A percentile compares a stretch with the other conserved stretches of the same genome.
Conservation (phyloP, 1,284 basidiomycete species). For the Irpex rosettiformis region DNA sequence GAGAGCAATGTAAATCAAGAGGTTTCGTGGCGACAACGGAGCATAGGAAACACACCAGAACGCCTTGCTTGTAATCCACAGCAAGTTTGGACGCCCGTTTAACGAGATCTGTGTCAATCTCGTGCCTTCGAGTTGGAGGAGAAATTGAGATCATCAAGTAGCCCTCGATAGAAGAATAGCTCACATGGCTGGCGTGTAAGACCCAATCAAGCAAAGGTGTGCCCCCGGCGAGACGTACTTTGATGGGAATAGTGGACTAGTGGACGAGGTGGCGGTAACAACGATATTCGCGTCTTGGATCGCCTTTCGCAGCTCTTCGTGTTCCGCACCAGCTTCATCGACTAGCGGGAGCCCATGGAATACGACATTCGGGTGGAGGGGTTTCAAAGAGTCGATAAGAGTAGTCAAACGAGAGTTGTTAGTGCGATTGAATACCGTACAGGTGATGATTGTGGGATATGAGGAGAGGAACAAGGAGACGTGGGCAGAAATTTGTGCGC, state of each 20-base stretch:
- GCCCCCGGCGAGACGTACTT: slow-evolving; percentile 57
- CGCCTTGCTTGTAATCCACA: slow-evolving; percentile 74
- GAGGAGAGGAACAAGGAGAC: slow-evolving; percentile 57
- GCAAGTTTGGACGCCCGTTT: slow-evolving; percentile 47
- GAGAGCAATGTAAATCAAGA: not conserved
- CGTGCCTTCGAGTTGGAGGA: slow-evolving; percentile 34
- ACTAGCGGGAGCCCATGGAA: slow-evolving; percentile 23
- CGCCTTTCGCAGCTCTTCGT: slow-evolving; percentile 19
- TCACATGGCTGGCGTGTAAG: slow-evolving; percentile 75
- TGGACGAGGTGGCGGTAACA: slow-evolving; percentile 77
- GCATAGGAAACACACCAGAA: slow-evolving; percentile 33
- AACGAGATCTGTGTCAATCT: slow-evolving; percentile 63
- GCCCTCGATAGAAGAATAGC: slow-evolving; percentile 1
- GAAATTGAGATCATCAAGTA: not conserved
- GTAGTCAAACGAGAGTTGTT: slow-evolving; percentile 45
- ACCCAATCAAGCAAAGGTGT: slow-evolving; percentile 79
- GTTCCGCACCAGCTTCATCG: slow-evolving; percentile 12
- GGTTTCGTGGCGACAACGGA: not conserved
- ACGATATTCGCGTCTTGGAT: slow-evolving; percentile 52
- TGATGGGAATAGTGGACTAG: slow-evolving; percentile 65
- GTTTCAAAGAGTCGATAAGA: slow-evolving; percentile 40
- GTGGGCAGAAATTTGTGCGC: slow-evolving; percentile 66
- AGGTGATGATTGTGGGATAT: slow-evolving; percentile 51
- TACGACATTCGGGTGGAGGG: slow-evolving; percentile 36
- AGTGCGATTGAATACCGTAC: slow-evolving; percentile 65